Evolutionary conservation across 495 filamentous ascomycete species (phyloP), one percentile per base, ranked within the genome.

Genomic region (Aspergillus bertholletiae): DNA sequence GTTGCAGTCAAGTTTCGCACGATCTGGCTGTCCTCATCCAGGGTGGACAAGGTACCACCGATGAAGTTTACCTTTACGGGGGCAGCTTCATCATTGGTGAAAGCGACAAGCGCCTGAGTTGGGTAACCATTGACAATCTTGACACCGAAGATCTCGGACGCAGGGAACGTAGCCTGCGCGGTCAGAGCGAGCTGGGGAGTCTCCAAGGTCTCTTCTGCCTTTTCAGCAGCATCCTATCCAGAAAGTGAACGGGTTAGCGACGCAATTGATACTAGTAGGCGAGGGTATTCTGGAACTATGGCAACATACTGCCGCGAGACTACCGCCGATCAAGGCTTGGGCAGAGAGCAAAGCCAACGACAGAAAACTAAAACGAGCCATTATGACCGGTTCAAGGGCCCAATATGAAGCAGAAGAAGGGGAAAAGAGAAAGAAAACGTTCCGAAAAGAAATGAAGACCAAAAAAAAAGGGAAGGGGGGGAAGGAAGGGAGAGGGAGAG

Each of bases 51-150:
- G 60, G 81, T 81, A 35, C 92, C 94, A 18, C 88, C 89, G 20
- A 97, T 67, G 58, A 95, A 84, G 63, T 84, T 76, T 28, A 98
- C 81, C 45, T 79, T 80, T 56, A 97, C 80, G 20, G 93, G 83
- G 47, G 74, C 77, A 4, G 84, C 80, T 75, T 98, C 94, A 53
- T 88, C 78, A 76, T 98, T 98, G 70, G 79, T 80, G 67, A 97
- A 78, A 56, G 87, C 82, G 64, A 98, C 76, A 28, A 95, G 75
- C 6, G 92, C 87, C 68, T 84, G 81, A 48, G 91, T 96, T n/a
- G 90, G 81, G 56, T 86, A 84, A 64, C 91, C 90, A 67, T 98
- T 98, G 75, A 97, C 83, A 51, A 97, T 84, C 81, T 96, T 96
- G 58, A 97, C 83, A 58, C 94, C 94, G 61, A 96, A 96, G 75